Evolutionary conservation across 2,329 filamentous ascomycete species (phyloP).

Genomic region (Trichoderma citrinoviride): DNA sequence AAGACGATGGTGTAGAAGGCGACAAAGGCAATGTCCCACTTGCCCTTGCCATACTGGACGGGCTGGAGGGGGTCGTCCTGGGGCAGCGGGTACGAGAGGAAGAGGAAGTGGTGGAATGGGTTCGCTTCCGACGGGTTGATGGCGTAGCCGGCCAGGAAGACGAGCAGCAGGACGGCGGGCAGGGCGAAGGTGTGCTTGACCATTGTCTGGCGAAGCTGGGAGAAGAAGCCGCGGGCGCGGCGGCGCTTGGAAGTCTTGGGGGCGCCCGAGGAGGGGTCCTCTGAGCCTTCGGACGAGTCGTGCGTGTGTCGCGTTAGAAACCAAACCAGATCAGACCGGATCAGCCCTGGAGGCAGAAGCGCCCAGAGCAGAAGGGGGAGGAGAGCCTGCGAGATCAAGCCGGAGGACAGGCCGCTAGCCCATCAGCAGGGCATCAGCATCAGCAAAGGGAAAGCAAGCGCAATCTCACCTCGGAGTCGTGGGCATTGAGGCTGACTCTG

Average conservation of each 20-base stretch:
- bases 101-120: constrained; percentile 76
- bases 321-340: not conserved
- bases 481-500: constrained; percentile 44
- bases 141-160: constrained; percentile 67
- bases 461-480: constrained; percentile 23
- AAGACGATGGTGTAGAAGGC: constrained; percentile 85
- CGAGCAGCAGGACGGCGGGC: constrained; percentile 65
- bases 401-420: too few species aligned
- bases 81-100: constrained; percentile 81
- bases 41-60: constrained; percentile 83
- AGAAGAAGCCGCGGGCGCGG: constrained; percentile 50
- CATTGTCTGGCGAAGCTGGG: constrained; percentile 52
- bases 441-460: constrained; percentile 13
- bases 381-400: too few species aligned
- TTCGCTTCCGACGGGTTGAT: constrained; percentile 76
- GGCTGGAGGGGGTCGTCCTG: constrained; percentile 42
- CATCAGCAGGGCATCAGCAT: too few species aligned
- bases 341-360: too few species aligned
- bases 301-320: constrained; percentile 11
- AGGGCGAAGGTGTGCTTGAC: constrained; percentile 60
- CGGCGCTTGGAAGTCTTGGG: constrained; percentile 52
- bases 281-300: constrained; percentile 10
- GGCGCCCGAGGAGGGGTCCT: not conserved
- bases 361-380: too few species aligned
- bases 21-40: constrained; percentile 81